Evolutionary conservation across 495 filamentous ascomycete species (phyloP).

Genomic region (Aspergillus affinis): DNA sequence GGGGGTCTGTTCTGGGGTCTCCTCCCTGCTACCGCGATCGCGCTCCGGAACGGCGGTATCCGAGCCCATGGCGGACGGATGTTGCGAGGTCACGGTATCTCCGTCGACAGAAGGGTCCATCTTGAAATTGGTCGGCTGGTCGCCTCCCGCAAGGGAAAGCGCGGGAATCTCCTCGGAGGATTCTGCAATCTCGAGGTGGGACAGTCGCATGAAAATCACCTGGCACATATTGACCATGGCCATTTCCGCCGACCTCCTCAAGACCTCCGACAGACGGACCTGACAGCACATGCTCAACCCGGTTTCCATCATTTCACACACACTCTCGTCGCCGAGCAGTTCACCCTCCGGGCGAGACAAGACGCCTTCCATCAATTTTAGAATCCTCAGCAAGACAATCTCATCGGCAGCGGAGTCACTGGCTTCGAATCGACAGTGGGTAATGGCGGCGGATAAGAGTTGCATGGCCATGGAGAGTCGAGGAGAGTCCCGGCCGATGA

Average conservation of each 20-base stretch:
- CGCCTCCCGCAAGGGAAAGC: constrained; percentile 57
- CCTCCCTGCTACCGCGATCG: constrained; percentile 36
- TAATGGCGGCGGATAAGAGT: constrained; percentile 88
- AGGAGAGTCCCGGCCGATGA: constrained; percentile 79
- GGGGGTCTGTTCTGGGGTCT: constrained; percentile 33
- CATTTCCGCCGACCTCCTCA: constrained; percentile 90
- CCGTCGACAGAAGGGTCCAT: constrained; percentile 89
- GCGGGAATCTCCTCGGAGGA: constrained; percentile 56
- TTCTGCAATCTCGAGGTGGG: constrained; percentile 75
- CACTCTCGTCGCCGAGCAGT: constrained; percentile 90
- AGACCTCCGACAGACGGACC: constrained; percentile 82
- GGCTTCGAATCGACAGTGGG: constrained; percentile 96
- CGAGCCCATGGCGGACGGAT: constrained; percentile 43
- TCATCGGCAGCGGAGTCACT: constrained; percentile 94
- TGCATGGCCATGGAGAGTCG: constrained; percentile 91
- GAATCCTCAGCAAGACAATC: constrained; percentile 86
- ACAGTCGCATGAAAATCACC: constrained; percentile 90
- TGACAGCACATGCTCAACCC: constrained; percentile 98
- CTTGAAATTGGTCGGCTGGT: constrained; percentile 55
- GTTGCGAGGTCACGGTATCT: constrained; percentile 53
- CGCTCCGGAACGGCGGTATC: constrained; percentile 39
- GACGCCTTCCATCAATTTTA: constrained; percentile 98
- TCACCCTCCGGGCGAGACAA: constrained; percentile 89
- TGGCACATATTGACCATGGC: constrained; percentile 99
- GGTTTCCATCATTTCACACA: constrained; percentile 99